Conservation (phyloP, 2,329 filamentous ascomycete genomes). For the Leptographium flavum region DNA sequence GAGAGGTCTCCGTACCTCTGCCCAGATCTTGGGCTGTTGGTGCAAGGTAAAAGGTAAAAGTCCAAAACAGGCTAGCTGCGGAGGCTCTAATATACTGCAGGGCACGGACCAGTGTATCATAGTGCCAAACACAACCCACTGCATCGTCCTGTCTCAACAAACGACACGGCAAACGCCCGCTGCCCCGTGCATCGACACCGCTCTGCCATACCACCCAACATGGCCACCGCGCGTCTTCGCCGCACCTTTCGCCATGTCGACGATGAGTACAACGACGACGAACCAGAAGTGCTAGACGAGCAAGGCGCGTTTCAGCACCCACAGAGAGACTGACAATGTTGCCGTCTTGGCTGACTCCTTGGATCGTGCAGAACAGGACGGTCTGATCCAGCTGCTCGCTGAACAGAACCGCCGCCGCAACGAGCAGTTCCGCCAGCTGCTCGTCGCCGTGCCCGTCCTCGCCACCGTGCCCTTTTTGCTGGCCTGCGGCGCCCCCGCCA, state of each 20-base stretch:
- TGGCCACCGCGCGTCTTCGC: slow-evolving; percentile 45
- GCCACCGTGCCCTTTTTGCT: slow-evolving; percentile 19
- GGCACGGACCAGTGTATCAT: too few species aligned
- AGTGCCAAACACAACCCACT: too few species aligned
- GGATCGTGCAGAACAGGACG: slow-evolving; percentile 52
- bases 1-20: too few species aligned
- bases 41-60: too few species aligned
- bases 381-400: slow-evolving; percentile 41
- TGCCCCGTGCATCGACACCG: too few species aligned
- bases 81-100: too few species aligned
- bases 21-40: too few species aligned
- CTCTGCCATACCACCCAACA: too few species aligned
- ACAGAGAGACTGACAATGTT: not conserved
- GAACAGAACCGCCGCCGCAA: slow-evolving; percentile 42
- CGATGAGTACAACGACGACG: slow-evolving; percentile 38
- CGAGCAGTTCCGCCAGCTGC: slow-evolving; percentile 39
- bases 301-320: slow-evolving; percentile 41
- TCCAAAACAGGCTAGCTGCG: too few species aligned
- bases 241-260: slow-evolving; percentile 64
- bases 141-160: too few species aligned
- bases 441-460: slow-evolving; percentile 31
- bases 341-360: not conserved
- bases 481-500: slow-evolving; percentile 15
- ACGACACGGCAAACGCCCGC: too few species aligned
- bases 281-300: slow-evolving; percentile 56